Conservation (phyloP, 208 protist genomes). For the Angomonas ambiguus region DNA sequence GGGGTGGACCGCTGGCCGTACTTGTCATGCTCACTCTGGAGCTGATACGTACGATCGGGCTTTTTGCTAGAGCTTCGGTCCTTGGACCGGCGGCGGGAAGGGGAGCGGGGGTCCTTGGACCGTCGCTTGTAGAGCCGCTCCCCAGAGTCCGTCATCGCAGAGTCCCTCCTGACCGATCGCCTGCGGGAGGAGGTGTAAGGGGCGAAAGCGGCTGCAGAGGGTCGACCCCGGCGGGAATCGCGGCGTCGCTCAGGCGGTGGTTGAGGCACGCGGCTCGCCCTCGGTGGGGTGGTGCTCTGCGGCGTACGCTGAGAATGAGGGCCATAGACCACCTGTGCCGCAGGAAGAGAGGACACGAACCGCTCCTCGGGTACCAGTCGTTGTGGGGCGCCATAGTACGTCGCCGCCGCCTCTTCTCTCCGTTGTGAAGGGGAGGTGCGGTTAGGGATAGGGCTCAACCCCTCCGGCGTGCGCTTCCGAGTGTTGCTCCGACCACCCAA, state of each 20-base stretch:
- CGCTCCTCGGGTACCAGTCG: not conserved
- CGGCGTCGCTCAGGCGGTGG: not conserved
- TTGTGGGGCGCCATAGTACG: not conserved
- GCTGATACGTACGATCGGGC: not conserved
- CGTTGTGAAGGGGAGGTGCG: not conserved
- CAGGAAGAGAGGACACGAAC: not conserved
- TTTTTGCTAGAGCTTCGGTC: not conserved
- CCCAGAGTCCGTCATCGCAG: not conserved
- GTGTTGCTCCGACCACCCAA: no score
- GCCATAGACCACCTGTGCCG: not conserved
- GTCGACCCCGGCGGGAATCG: not conserved
- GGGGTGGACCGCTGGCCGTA: no score
- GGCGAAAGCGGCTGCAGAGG: not conserved
- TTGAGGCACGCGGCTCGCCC: not conserved
- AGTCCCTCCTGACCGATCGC: not conserved
- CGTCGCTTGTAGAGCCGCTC: not conserved
- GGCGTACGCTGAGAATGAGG: not conserved
- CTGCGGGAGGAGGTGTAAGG: not conserved
- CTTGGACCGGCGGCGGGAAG: not conserved
- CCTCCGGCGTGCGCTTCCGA: not conserved
- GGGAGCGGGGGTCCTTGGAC: not conserved
- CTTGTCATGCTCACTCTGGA: not conserved
- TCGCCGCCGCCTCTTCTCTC: not conserved
- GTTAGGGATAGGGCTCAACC: not conserved
- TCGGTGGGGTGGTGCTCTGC: not conserved